Conservation (phyloP, 768 basidiomycete genomes). For the Pleurotus citrinopileatus region DNA sequence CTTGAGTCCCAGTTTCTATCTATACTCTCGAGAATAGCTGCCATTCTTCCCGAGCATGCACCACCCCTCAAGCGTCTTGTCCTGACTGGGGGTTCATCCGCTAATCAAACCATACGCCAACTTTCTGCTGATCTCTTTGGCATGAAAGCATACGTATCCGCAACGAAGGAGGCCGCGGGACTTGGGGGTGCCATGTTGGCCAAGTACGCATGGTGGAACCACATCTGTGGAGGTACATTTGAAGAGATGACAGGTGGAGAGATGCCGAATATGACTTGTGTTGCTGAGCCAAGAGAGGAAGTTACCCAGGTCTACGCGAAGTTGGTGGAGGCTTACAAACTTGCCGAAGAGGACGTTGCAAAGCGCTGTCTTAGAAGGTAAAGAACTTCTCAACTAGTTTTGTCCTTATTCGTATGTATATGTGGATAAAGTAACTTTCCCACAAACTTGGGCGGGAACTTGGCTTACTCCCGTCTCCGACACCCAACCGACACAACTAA, state of each 20-base stretch:
- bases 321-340: slow-evolving; percentile 49
- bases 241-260: slow-evolving; percentile 62
- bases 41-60: slow-evolving; percentile 59
- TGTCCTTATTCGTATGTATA: no score
- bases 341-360: slow-evolving; percentile 54
- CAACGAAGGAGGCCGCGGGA: slow-evolving; percentile 67
- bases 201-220: slow-evolving; percentile 68
- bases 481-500: no score
- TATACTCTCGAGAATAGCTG: slow-evolving; percentile 67
- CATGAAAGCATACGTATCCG: slow-evolving; percentile 69
- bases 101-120: slow-evolving; percentile 70
- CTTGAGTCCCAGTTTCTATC: slow-evolving; percentile 85
- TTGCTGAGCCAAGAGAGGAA: slow-evolving; percentile 53
- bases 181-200: slow-evolving; percentile 73
- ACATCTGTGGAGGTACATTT: slow-evolving; percentile 41
- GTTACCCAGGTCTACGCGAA: slow-evolving; percentile 47
- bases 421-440: background rate
- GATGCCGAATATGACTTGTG: slow-evolving; percentile 52
- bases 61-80: slow-evolving; percentile 63
- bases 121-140: slow-evolving; percentile 77
- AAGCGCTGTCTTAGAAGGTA: slow-evolving; percentile 12
- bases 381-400: no score
- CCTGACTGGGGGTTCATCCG: slow-evolving; percentile 76
- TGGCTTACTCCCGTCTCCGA: no score
- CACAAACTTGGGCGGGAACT: no score